These are phyloP conservation scores for Sporisorium scitamineum DNA, from an alignment of 1,284 basidiomycete genomes.

Conservation along the genomic window DNA sequence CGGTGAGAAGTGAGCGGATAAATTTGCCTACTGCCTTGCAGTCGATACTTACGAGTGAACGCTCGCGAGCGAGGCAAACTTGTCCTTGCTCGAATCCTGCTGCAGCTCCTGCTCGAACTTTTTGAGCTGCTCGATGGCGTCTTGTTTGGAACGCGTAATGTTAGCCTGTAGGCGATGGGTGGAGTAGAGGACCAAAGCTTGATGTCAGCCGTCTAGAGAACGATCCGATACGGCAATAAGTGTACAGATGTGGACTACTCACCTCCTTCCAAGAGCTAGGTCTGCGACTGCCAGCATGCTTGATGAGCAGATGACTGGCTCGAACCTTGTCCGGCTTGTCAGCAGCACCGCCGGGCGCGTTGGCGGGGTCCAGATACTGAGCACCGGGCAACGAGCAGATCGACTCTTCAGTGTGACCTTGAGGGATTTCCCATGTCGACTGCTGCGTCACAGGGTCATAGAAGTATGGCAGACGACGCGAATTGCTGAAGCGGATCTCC, in stretches of 20 bases:
- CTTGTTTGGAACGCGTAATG: slow-evolving; percentile 89
- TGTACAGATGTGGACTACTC: neutral
- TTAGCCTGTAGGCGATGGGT: slow-evolving; percentile 73
- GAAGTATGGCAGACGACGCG: slow-evolving; percentile 86
- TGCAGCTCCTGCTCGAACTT: slow-evolving; percentile 55
- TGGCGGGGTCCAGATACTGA: slow-evolving; percentile 51
- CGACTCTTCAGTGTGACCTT: slow-evolving; percentile 73
- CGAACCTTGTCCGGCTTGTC: slow-evolving; percentile 76
- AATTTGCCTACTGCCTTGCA: neutral
- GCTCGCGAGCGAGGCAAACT: slow-evolving; percentile 62
- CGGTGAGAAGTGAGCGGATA: neutral
- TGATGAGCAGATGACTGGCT: slow-evolving; percentile 93
- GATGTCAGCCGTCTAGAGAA: neutral
- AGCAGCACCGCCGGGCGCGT: slow-evolving; percentile 42
- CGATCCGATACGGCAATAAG: too few species aligned
- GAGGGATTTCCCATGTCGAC: slow-evolving; percentile 87
- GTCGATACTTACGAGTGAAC: slow-evolving; percentile 52
- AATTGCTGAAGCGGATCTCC: slow-evolving; percentile 76
- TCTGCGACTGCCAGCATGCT: slow-evolving; percentile 86
- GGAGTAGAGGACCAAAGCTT: neutral
- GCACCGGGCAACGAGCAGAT: slow-evolving; percentile 63
- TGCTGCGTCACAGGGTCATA: slow-evolving; percentile 80
- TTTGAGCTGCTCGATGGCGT: slow-evolving; percentile 82
- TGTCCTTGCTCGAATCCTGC: slow-evolving; percentile 50
- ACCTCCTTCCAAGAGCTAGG: slow-evolving; percentile 74